Base-by-base conservation (phyloP, 2,329 filamentous ascomycete species). In the Pseudogymnoascus sp. region DNA sequence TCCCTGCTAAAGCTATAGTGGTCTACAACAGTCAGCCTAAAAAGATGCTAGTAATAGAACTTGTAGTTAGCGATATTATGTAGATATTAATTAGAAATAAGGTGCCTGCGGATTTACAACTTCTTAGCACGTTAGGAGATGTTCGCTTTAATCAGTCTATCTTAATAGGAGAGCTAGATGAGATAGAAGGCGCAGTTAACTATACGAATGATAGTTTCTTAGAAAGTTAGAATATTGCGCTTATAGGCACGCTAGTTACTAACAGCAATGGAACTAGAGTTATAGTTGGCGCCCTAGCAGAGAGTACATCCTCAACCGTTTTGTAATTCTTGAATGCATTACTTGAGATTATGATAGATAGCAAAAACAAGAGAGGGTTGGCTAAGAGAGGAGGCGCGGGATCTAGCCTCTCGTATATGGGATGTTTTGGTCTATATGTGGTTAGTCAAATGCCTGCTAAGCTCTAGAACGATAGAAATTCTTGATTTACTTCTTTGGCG, bases 161-260 rank as follows among this genome's bases (percentile, higher is more conserved):
- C 73, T 81, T 99, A 72, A 99, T 95, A 0, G 95, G 95, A 72
- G 95, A 99, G 79, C 97, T 93, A 74, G 93, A 97, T 79, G 97
- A 93, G 75, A 93, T 99, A 61, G 84, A 99, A 78, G 90, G 93
- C 71, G 84, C 83, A 59, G 74, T 75, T 2, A 80, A 83, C 5
- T 80, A 97, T 68, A 80, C 84, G 69, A 95, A 97, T 73, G 79
- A 83, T 53, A 88, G 89, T 77, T 92, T 56, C 93, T 53, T 95
- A 99, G 69, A 91, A 96, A 78, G 95, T 99, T 79, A 95, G 99
- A 99, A 99, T 77, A 97, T 96, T 84, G 83, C 99, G 65, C 99
- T 99, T 78, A 99, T 95, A 1, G 95, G 95, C 71, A 99, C 95
- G 4, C 97, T 95, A 2, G 92, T 99, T 18, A 93, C 97, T 18